phyloP scores from a whole-genome alignment of 176 grass and related monocot genomes.

The Triticum turgidum region DNA sequence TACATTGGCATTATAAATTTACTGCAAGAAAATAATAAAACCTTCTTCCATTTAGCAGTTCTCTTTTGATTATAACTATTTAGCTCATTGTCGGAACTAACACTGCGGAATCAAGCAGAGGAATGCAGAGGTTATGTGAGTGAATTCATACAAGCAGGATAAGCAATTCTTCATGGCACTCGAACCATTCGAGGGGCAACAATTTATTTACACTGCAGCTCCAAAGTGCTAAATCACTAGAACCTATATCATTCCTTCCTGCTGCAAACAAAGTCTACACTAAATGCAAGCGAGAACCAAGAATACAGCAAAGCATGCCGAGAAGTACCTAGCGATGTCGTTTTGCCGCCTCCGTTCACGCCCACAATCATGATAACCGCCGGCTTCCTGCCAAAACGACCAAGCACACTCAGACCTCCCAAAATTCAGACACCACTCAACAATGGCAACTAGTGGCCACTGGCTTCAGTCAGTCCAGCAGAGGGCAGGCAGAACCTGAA shows the following conservation, averaged over 20 bases:
- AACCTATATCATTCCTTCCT: neutral
- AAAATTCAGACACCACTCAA: slow-evolving; percentile 13
- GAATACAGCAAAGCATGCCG: neutral
- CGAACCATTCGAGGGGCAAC: neutral
- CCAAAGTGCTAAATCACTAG: neutral
- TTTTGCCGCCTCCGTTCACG: slow-evolving; percentile 97
- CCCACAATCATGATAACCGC: slow-evolving; percentile 89
- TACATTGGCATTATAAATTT: neutral
- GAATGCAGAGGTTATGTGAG: neutral
- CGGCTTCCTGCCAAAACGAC: slow-evolving; percentile 57
- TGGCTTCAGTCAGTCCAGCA: neutral
- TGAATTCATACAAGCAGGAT: too few relatives aligned
- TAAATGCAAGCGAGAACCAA: neutral
- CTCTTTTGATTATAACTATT: neutral
- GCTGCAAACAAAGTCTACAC: neutral
- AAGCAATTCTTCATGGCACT: neutral
- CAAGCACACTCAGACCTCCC: slow-evolving; percentile 4
- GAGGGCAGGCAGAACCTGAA: slow-evolving; percentile 52
- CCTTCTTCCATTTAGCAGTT: neutral
- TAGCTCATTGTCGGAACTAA: neutral
- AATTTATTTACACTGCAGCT: neutral
- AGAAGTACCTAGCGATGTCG: slow-evolving; percentile 78
- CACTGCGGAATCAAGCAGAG: neutral
- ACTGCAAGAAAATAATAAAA: neutral
- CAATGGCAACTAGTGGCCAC: neutral